phyloP scores from a whole-genome alignment of 176 grass and related monocot genomes.

The Poa pratensis region DNA sequence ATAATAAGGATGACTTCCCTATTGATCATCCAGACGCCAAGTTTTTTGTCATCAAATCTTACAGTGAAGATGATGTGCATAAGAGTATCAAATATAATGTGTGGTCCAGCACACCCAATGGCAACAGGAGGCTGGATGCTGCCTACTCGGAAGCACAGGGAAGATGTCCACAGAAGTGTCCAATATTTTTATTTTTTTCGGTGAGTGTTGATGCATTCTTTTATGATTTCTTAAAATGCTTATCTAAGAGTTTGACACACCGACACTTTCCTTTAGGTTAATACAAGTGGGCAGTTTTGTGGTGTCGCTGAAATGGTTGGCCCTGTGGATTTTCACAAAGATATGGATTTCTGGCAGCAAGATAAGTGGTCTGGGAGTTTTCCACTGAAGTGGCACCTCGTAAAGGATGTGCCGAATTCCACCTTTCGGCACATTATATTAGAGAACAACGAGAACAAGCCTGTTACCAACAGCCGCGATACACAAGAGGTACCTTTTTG shows the following conservation, averaged over 20 bases:
- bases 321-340: constrained; percentile 70
- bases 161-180: constrained; percentile 51
- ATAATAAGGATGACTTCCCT: constrained; percentile 59
- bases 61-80: constrained; percentile 88
- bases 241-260: constrained; percentile 11
- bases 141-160: constrained; percentile 61
- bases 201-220: constrained; percentile 47
- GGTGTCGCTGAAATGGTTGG: constrained; percentile 80
- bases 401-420: constrained; percentile 78
- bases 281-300: constrained; percentile 79
- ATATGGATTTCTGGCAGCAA: constrained; percentile 91
- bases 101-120: constrained; percentile 81
- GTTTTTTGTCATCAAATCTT: constrained; percentile 87
- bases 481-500: constrained; percentile 68
- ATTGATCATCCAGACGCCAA: constrained; percentile 72
- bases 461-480: constrained; percentile 85
- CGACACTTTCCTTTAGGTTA: constrained; percentile 49
- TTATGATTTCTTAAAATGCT: background rate
- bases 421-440: constrained; percentile 69
- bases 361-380: constrained; percentile 88
- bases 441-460: constrained; percentile 86
- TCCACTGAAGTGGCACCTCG: constrained; percentile 76
- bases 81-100: constrained; percentile 87
- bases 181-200: constrained; percentile 82
- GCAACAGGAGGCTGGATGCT: constrained; percentile 69